These are phyloP conservation scores for Aechmea fasciata DNA, from an alignment of 176 grass and related monocot species.

Conservation along the genomic window DNA sequence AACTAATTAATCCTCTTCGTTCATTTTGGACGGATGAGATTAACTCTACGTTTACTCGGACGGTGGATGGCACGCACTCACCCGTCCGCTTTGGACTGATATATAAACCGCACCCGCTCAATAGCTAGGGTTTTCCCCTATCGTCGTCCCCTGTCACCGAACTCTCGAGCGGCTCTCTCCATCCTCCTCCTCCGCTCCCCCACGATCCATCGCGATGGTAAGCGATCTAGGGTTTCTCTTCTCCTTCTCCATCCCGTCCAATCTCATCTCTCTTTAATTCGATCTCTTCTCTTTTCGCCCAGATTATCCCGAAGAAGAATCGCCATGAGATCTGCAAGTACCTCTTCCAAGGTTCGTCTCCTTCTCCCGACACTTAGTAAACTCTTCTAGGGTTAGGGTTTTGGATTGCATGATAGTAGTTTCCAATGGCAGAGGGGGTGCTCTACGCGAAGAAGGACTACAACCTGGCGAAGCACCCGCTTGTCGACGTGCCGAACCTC, in stretches of 20 bases:
- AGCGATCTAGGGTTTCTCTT: background rate
- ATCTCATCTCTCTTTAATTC: background rate
- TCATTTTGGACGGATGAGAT: too few relatives aligned
- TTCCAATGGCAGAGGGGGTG: slow-evolving; percentile 50
- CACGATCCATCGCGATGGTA: slow-evolving; percentile 6
- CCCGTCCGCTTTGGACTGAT: background rate
- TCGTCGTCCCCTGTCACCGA: background rate
- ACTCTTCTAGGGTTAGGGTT: background rate
- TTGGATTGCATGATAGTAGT: background rate
- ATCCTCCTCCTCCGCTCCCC: background rate
- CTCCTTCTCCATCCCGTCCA: background rate
- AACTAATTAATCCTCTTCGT: too few relatives aligned
- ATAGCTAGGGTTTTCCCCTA: background rate
- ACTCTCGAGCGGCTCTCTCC: background rate
- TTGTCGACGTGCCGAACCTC: slow-evolving; percentile 80
- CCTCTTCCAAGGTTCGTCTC: slow-evolving; percentile 66
- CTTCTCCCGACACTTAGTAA: background rate
- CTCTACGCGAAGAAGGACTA: slow-evolving; percentile 96
- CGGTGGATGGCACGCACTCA: too few relatives aligned
- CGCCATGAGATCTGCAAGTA: slow-evolving; percentile 98
- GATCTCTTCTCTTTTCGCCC: background rate
- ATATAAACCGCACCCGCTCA: background rate
- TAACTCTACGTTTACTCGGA: too few relatives aligned
- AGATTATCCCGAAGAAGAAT: slow-evolving; percentile 99
- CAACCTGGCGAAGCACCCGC: slow-evolving; percentile 86